Evolutionary conservation across 2,329 filamentous ascomycete species (phyloP).

Genomic region (Epichloe brachyelytri): DNA sequence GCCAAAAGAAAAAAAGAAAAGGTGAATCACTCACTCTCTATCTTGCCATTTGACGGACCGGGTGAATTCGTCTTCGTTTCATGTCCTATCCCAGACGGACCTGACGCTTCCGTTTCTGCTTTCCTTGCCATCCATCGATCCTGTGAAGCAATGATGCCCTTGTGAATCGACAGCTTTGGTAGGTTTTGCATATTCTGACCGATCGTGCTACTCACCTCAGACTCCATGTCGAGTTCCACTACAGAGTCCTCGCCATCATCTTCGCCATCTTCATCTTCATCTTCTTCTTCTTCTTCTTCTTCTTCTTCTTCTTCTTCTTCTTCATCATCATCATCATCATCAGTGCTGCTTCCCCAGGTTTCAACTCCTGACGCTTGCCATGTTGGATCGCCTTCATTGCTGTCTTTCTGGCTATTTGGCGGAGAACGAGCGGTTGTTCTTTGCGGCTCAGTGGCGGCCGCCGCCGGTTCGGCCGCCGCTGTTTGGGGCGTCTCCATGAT

Average conservation of each 20-base stretch:
- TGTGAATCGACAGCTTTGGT: not conserved
- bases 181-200: not conserved
- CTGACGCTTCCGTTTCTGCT: not conserved
- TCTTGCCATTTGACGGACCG: not conserved
- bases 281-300: not conserved
- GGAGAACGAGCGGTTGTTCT: not conserved
- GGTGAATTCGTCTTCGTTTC: not conserved
- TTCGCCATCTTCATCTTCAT: not conserved
- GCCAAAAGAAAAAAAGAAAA: not conserved
- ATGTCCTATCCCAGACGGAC: not conserved
- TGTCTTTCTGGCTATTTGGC: not conserved
- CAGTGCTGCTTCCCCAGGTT: conserved; percentile 1
- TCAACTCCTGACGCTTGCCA: not conserved
- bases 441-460: not conserved
- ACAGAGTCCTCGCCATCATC: not conserved
- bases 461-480: not conserved
- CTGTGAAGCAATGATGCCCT: not conserved
- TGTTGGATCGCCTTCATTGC: not conserved
- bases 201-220: not conserved
- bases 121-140: not conserved
- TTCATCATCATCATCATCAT: not conserved
- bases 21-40: not conserved
- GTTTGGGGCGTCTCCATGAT: not conserved
- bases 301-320: not conserved
- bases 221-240: not conserved